Evolutionary conservation across 2,329 filamentous ascomycete genomes (phyloP).

Genomic region (Alternaria sp.): DNA sequence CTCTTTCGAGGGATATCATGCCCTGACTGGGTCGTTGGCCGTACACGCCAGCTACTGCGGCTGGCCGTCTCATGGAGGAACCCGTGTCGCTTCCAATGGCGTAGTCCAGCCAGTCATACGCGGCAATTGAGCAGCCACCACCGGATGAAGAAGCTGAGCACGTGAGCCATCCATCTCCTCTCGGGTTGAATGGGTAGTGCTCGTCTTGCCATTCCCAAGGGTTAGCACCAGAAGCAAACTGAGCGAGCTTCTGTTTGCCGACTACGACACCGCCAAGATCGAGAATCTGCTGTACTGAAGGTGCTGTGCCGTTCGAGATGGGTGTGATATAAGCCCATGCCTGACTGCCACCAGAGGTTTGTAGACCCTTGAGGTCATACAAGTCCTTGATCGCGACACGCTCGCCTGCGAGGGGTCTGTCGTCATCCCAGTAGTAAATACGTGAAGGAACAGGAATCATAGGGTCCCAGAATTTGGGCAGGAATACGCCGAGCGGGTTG

Average conservation of each 20-base stretch:
- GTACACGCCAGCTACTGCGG: conserved; percentile 54
- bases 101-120: conserved; percentile 58
- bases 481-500: conserved; percentile 32
- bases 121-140: conserved; percentile 50
- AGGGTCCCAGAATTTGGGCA: conserved; percentile 39
- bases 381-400: conserved; percentile 42
- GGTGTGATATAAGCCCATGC: conserved; percentile 35
- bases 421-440: conserved; percentile 48
- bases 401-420: conserved; percentile 36
- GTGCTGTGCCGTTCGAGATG: conserved; percentile 27
- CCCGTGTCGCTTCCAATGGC: conserved; percentile 58
- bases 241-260: conserved; percentile 62
- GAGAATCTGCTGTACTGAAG: conserved; percentile 35
- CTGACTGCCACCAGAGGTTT: conserved; percentile 35
- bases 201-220: conserved; percentile 40
- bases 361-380: conserved; percentile 37
- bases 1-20: conserved; percentile 34
- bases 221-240: conserved; percentile 52
- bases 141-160: conserved; percentile 47
- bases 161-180: conserved; percentile 42
- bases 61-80: conserved; percentile 58
- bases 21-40: conserved; percentile 44
- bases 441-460: conserved; percentile 52
- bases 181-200: conserved; percentile 56
- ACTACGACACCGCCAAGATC: conserved; percentile 54